Conservation (phyloP, 306 rosid species). For the Vigna mungo region DNA sequence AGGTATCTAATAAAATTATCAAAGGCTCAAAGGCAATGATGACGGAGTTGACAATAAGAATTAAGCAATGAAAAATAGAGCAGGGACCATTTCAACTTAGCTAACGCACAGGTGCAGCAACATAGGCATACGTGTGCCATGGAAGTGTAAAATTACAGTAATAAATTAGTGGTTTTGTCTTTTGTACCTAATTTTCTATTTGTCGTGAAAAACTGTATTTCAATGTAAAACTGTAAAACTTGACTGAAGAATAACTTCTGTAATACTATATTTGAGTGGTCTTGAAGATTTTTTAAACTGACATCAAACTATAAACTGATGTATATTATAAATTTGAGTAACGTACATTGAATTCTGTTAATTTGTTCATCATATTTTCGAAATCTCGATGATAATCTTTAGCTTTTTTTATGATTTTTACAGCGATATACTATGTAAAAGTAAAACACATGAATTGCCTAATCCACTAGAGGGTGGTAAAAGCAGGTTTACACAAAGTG, state of each 20-base stretch:
- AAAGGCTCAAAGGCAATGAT: background rate
- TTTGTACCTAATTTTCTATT: background rate
- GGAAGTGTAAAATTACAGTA: background rate
- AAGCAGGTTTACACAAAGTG: background rate
- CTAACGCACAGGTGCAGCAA: background rate
- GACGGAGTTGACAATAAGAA: background rate
- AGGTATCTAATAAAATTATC: no score
- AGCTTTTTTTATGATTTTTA: background rate
- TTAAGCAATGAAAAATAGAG: background rate
- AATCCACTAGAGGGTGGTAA: background rate
- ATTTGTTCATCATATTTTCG: no score
- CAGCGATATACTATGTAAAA: background rate
- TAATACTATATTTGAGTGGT: no score
- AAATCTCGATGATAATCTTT: no score
- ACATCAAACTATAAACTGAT: no score
- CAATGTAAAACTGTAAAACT: no score
- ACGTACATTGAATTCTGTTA: no score
- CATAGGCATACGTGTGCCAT: background rate
- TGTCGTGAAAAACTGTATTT: background rate
- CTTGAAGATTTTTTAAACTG: no score
- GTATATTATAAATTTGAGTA: no score
- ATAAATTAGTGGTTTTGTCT: background rate
- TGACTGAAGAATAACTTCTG: no score
- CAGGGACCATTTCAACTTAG: constrained; percentile 9
- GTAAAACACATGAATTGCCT: background rate